These are phyloP conservation scores for Piper betle DNA, from an alignment of 164 flowering plant species.

Conservation along the genomic window DNA sequence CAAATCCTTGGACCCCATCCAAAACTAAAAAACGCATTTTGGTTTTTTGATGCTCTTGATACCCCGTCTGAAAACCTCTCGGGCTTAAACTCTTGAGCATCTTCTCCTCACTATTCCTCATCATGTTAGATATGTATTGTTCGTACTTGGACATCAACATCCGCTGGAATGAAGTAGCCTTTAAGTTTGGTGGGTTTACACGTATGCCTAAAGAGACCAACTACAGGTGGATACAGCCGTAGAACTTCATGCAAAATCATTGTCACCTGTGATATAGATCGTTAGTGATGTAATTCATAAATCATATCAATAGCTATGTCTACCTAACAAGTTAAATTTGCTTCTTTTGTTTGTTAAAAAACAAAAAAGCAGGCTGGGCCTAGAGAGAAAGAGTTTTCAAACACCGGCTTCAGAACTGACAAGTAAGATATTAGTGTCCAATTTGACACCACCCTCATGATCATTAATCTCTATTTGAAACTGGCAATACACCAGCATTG, in stretches of 20 bases:
- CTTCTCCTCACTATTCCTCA: conserved; percentile 7
- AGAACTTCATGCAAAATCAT: conserved; percentile 14
- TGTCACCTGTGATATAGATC: conserved; percentile 9
- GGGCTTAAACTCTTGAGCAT: conserved; percentile 11
- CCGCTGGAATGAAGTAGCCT: background rate
- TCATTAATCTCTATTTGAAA: too few relatives aligned
- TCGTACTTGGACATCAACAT: background rate
- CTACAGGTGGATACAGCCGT: conserved; percentile 9
- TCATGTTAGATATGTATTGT: conserved; percentile 1
- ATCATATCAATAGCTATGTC: too few relatives aligned
- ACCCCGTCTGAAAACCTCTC: conserved; percentile 9
- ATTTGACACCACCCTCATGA: too few relatives aligned
- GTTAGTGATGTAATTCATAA: too few relatives aligned
- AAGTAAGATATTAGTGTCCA: too few relatives aligned
- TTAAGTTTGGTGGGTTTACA: conserved; percentile 4
- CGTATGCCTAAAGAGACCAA: background rate
- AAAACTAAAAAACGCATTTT: conserved; percentile 6
- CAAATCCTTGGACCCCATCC: conserved; percentile 13
- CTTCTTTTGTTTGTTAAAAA: too few relatives aligned
- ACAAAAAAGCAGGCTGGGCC: too few relatives aligned
- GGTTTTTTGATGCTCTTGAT: conserved; percentile 9
- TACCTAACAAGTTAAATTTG: too few relatives aligned
- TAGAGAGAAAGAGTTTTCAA: too few relatives aligned
- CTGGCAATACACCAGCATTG: too few relatives aligned
- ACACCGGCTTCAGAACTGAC: too few relatives aligned